Evolutionary conservation across 2,329 filamentous ascomycete genomes (phyloP), one percentile per base, ranked within the genome.

Genomic region (Pseudocercospora ulei): DNA sequence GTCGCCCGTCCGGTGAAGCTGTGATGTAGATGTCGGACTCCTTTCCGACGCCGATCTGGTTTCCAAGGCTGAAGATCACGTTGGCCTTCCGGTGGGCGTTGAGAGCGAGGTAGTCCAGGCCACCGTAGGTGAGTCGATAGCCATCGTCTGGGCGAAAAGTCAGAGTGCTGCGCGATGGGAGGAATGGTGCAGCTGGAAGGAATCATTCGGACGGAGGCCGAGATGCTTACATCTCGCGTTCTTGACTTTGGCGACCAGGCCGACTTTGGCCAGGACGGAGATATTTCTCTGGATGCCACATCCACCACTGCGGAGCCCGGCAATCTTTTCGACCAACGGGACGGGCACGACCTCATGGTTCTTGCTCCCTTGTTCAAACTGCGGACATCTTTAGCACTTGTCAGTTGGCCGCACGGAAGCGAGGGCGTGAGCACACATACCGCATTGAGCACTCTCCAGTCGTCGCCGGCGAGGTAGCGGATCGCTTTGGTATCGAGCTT

Each of bases 281-380:
- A 98, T 96, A 57, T 78, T 80, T 55, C 73, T 82, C 62, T 90
- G 82, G 12, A 93, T 85, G 44, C 83, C 82, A 49, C 75, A 75
- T 9, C 64, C 62, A 41, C 82, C 82, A 33, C 18, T 33, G 39
- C 84, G 78, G 23, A 94, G 74, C 25, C 82, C 81, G 4, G 88
- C 78, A 16, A 94, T 73, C 57, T 84, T 82, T 42, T 80, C 78
- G 50, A 98, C 96, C 49, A 96, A 64, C 3, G 84, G 69, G 8
- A 88, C 96, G 5, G 90, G 90, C 2, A 98, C 88, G 41, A 98
- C 73, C 66, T 98, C 90, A 68, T 98, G 90, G 65, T 96, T 96
- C 62, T 84, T 87, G 64, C 82, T 92, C 57, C 87, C 88, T 65
- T 80, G 78, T 63, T 98, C 90, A 55, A 92, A 83, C 86, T 94